Evolutionary conservation across 441 rosid species (phyloP), one percentile per base, ranked within the genome.

Genomic region (Pelargonium cotyledonis): DNA sequence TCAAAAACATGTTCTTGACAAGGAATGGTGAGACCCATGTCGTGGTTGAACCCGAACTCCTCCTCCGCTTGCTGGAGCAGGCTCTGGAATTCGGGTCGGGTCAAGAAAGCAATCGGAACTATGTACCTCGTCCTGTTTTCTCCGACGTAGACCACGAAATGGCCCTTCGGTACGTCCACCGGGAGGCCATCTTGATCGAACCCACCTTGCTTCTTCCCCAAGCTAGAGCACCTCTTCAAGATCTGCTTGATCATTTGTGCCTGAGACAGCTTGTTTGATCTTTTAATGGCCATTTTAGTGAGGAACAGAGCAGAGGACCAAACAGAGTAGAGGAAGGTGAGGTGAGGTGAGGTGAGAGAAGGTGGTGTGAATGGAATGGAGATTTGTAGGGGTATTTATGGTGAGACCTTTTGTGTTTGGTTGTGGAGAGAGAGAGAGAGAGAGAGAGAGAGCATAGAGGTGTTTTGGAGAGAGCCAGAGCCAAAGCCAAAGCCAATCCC

Each of bases 91-190:
- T 73, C 72, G 8, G 77, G 77, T 6, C 68, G 65, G 8, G 72
- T 43, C 40, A 73, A n/a, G 46, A 73, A 55, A 2, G 68, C 9
- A 58, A 73, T 68, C 55, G 77, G 77, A 18, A 73, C 72, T 12
- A 73, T 53, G 65, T 68, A 65, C 4, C 72, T 65, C 40, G 41
- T 63, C 9, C 76, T 35, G 68, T 63, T 53, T 38, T 68, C 71
- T 7, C 76, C 76, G 6, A 73, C 76, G 68, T 73, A 73, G 53
- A 73, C 76, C 8, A 44, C 72, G 58, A 73, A 73, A 68, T 73
- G 76, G 35, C 76, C 76, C 57, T 73, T 73, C 9, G 76, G 76
- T 10, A 73, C 76, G 72, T 68, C 76, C n/a, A 47, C 3, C 11
- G 72, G 68, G 26, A 62, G 71, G 47, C 66, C 66, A 14, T 57